Evolutionary conservation across 768 basidiomycete species (phyloP), one percentile per base, ranked within the genome.

Genomic region (Chlorophyllum brunneum): DNA sequence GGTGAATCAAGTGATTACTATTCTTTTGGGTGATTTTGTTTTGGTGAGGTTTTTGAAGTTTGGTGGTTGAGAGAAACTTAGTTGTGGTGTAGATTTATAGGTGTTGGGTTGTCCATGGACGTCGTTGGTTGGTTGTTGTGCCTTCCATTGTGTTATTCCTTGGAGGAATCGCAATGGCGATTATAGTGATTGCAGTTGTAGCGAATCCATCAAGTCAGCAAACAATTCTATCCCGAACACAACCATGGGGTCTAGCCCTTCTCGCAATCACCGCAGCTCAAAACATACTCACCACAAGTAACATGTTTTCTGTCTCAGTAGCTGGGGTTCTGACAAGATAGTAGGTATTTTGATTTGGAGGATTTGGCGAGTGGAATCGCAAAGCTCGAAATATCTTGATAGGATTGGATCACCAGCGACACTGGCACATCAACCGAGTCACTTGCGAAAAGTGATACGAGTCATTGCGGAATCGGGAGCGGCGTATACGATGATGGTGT

Each of bases 11-110:
- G 18, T 42, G 7, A 18, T 51, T 7, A 40, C 41, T 13, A 43
- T 51, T 39, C 40, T 51, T 27, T 40, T 51, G 8, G 49, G 49
- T 22, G 49, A 51, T 27, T 51, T 51, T 18, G 49, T 51, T n/a
- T 42, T 51, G 49, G 49, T 51, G 26, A 39, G 36, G 48, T 16
- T 1, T 16, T 36, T 2, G 1, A 36, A 16, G n/a, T n/a, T 36
- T 11, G 9, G 5, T 11, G 5, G 11, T 36, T 11, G 5, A 36
- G 13, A n/a, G 6, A 36, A 36, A 36, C 22, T 6, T 31, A 6
- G 11, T 30, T 15, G 3, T 9, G 5, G 8, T 22, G n/a, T 11
- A 52, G 51, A 52, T 52, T 7, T 52, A 52, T 10, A 43, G 42
- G 26, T 52, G 51, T 4, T 52, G 51, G 51, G 23, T 52, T 6